A percentile compares a stretch with the other conserved stretches of the same genome.
These are phyloP conservation scores for Aspergillus coremiiformis DNA, from an alignment of 495 filamentous ascomycete species.

Conservation along the genomic window DNA sequence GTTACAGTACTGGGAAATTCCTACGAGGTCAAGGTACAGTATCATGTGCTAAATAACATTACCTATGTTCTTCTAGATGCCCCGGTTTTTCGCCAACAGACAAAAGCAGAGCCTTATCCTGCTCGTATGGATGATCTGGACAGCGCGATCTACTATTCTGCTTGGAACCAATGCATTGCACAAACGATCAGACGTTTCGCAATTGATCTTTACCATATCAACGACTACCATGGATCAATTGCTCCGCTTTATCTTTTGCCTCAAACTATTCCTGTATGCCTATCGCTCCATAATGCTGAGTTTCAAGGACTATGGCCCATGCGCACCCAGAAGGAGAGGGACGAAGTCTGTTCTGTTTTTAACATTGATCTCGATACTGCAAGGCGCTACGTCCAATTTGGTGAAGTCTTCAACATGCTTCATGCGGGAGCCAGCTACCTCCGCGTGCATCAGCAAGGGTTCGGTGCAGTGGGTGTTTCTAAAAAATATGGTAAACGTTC, in stretches of 20 bases:
- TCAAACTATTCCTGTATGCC: constrained; percentile 40
- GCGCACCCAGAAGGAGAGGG: constrained; percentile 57
- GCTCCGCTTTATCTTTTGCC: constrained; percentile 67
- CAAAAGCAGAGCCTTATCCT: constrained; percentile 60
- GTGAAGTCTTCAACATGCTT: constrained; percentile 62
- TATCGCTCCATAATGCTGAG: constrained; percentile 62
- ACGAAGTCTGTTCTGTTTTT: constrained; percentile 66
- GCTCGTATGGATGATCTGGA: constrained; percentile 70
- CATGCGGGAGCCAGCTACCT: constrained; percentile 68
- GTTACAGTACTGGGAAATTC: constrained; percentile 58
- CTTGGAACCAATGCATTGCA: constrained; percentile 68
- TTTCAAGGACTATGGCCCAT: constrained; percentile 72
- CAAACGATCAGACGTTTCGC: constrained; percentile 52
- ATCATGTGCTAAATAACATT: constrained; percentile 59
- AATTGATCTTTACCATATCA: constrained; percentile 71
- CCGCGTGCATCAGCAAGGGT: constrained; percentile 67
- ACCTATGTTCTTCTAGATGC: constrained; percentile 67
- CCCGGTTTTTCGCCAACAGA: constrained; percentile 63
- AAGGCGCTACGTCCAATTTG: constrained; percentile 50
- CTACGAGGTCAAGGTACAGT: constrained; percentile 60
- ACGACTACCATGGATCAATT: constrained; percentile 71
- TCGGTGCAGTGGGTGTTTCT: constrained; percentile 67
- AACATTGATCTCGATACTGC: constrained; percentile 44
- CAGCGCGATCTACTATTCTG: constrained; percentile 64
- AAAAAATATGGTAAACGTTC: constrained; percentile 70